Conservation (phyloP, 2,329 filamentous ascomycete genomes). For the Cladophialophora immunda region DNA sequence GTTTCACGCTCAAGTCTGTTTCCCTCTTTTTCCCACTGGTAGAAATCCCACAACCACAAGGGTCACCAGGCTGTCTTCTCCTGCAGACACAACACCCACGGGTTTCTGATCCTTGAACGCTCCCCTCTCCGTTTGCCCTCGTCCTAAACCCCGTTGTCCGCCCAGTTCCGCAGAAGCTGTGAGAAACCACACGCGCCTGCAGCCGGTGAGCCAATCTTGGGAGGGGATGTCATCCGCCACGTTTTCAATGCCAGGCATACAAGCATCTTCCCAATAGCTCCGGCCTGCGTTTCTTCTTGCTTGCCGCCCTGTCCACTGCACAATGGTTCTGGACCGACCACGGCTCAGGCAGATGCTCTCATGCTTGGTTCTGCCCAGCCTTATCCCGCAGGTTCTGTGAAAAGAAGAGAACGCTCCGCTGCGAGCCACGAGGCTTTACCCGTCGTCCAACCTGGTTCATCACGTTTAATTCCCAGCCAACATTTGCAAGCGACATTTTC, state of each 20-base stretch:
- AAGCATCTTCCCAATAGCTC: conserved; percentile 12
- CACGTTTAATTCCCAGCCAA: neutral
- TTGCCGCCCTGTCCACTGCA: neutral
- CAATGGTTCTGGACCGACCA: neutral
- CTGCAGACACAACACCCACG: neutral
- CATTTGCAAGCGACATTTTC: neutral
- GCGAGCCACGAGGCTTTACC: neutral
- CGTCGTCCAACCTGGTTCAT: neutral
- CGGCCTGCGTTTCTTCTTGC: conserved; percentile 4
- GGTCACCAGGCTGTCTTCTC: neutral
- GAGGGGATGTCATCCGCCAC: conserved; percentile 14
- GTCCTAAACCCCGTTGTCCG: neutral
- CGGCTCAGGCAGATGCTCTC: neutral
- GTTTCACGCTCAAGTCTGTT: neutral
- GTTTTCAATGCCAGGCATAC: conserved; percentile 23
- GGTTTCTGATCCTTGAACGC: conserved; percentile 2
- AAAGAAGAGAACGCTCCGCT: neutral
- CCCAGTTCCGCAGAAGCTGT: neutral
- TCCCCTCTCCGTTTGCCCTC: neutral
- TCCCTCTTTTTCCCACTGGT: neutral
- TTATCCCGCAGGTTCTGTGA: neutral
- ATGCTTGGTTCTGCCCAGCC: conserved; percentile 1
- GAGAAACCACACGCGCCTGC: conserved; percentile 5
- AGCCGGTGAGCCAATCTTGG: conserved; percentile 14
- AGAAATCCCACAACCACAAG: neutral